Evolutionary conservation across 257 asterid species (phyloP), one percentile per base, ranked within the genome.

Genomic region (Salvia rosmarinus): DNA sequence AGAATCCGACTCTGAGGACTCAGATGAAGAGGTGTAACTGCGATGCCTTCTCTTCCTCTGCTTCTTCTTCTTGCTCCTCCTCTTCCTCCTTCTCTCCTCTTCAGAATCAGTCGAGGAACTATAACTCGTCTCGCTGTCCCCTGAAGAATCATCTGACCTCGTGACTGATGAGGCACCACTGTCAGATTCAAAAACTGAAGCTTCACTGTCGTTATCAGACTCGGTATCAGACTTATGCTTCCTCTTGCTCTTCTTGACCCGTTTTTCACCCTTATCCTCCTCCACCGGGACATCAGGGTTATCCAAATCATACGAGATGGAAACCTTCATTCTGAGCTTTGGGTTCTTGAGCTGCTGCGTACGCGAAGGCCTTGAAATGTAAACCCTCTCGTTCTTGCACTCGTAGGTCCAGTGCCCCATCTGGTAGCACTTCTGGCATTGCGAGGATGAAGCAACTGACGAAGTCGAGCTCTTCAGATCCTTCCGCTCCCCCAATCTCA

Each of bases 331-430:
- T 80, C 97, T 84, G 49, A 91, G 83, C 68, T 87, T 89, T 0
- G 98, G 98, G 81, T 94, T 94, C 75, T 90, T 94, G 76, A 90
- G 77, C 42, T 89, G 98, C 85, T 91, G 96, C 0, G 96, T 87
- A 1, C 97, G 90, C 5, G 96, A 94, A 1, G 97, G 97, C 3
- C 97, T 75, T 34, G 98, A 91, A 43, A 94, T 85, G 65, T 91
- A 94, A 34, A 94, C 97, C 30, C 98, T 80, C 67, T 91, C 97
- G 4, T 91, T 89, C 90, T 87, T 86, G 83, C 98, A 91, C 80
- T 91, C 98, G 19, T 94, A 93, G 0, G 98, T 94, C 98, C 98
- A 91, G 77, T 89, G 96, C 56, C 96, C 96, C 1, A 89, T 50
- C 73, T 91, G 97, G 78, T 76, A 94, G 77, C 98, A 93, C 77